phyloP scores from a whole-genome alignment of 2,329 filamentous ascomycete species.

The Fusarium paranaense region DNA sequence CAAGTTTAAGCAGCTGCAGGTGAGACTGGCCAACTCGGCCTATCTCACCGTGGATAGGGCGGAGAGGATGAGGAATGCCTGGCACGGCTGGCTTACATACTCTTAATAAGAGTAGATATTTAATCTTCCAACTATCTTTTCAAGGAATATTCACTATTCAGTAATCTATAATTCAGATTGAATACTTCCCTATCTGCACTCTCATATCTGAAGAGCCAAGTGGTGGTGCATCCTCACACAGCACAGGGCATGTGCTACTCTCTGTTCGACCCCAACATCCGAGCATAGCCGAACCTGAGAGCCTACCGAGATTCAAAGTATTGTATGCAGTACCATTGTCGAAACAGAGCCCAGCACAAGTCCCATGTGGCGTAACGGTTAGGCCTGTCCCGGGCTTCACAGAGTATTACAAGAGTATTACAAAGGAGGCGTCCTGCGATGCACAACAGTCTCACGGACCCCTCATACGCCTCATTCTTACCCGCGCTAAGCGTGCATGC shows the following conservation, averaged over 20 bases:
- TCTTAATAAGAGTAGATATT: slow-evolving; percentile 15
- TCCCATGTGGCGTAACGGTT: background rate
- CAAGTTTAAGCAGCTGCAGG: slow-evolving; percentile 48
- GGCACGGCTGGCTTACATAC: slow-evolving; percentile 40
- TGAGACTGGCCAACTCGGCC: slow-evolving; percentile 27
- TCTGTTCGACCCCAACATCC: background rate
- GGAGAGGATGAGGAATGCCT: slow-evolving; percentile 39
- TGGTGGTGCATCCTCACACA: background rate
- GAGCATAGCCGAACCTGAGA: background rate
- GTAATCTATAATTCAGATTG: background rate
- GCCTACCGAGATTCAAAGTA: background rate
- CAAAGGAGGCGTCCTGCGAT: background rate
- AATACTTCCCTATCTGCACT: background rate
- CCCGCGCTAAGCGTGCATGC: background rate
- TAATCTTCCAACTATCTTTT: background rate
- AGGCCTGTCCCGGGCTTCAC: background rate
- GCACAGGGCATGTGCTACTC: background rate
- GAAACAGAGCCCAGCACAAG: background rate
- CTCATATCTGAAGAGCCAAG: background rate
- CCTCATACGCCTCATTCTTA: background rate
- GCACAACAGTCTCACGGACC: background rate
- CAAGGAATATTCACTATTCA: background rate
- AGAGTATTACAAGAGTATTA: background rate
- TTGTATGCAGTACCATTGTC: no score
- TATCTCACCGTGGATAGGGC: slow-evolving; percentile 30